Conservation (phyloP, 2,329 filamentous ascomycete genomes). For the Geosmithia flava region DNA sequence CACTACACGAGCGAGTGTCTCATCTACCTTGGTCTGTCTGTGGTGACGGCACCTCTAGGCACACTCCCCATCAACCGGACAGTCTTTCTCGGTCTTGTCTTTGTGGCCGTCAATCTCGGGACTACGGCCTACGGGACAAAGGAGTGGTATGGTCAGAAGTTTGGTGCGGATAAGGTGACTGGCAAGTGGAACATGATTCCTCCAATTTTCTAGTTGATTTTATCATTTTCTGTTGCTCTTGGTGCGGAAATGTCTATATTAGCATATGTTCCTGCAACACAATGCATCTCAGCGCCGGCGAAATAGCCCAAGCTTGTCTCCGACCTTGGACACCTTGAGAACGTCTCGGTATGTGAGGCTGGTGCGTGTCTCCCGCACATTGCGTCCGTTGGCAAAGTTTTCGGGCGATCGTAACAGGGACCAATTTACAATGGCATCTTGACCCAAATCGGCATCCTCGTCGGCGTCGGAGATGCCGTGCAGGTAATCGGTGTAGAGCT, state of each 20-base stretch:
- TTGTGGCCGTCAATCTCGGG: conserved; percentile 69
- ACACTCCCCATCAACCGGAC: conserved; percentile 54
- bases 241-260: too few species aligned
- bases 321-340: conserved; percentile 63
- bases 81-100: conserved; percentile 54
- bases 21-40: conserved; percentile 68
- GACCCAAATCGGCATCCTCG: conserved; percentile 52
- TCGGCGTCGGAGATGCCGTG: conserved; percentile 61
- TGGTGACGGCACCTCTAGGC: conserved; percentile 59
- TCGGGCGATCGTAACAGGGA: conserved; percentile 40
- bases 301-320: conserved; percentile 49
- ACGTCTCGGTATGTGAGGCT: conserved; percentile 83
- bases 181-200: conserved; percentile 69
- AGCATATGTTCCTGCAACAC: background rate
- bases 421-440: conserved; percentile 61
- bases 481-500: conserved; percentile 57
- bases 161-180: conserved; percentile 52
- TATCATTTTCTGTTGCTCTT: background rate
- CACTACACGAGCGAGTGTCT: conserved; percentile 86
- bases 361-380: conserved; percentile 46
- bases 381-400: conserved; percentile 36
- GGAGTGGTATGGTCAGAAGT: conserved; percentile 66
- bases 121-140: conserved; percentile 69
- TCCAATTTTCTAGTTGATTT: conserved; percentile 32
- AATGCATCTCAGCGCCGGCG: conserved; percentile 19